Evolutionary conservation across 1,284 basidiomycete species (phyloP), one percentile per base, ranked within the genome.

Genomic region (Coniferiporia sulphurascens): DNA sequence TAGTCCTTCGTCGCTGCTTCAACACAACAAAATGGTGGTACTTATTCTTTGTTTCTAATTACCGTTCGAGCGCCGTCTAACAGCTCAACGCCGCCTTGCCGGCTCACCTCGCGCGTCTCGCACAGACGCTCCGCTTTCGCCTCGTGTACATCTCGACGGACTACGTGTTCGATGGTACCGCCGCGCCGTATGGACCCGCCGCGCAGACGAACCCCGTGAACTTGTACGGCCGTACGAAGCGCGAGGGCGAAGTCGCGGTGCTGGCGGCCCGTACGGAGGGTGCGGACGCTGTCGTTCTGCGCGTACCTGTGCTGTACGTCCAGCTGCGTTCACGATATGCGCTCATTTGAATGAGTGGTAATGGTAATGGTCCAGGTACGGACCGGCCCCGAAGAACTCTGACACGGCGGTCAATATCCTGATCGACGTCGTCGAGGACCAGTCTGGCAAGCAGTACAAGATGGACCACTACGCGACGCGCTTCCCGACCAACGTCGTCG

Each of bases 391-490:
- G 27, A 81, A 82, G 56, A 91, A 92, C 66, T 80, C 84, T 4
- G 91, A 94, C 65, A 84, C 83, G 6, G 90, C 91, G 0, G 78
- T 94, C 61, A 93, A 93, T 67, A 79, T 89, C 61, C 78, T 94
- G 10, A 69, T 93, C 22, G 90, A 93, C 68, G 75, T 91, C 48
- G 89, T 93, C 0, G 74, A 81, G 61, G 88, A 91, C 67, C 87
- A 86, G 66, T 87, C 86, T 7, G 87, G 86, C 4, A 90, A 90
- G 72, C 75, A 74, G 52, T 91, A 91, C 74, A 89, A 83, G 68
- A 93, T 93, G 91, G 91, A 94, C 68, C 88, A 93, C 71, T 93
- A 84, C 68, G 90, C 89, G 12, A 89, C 85, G 17, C 79, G 91
- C 19, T 91, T 86, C 72, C 91, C 91, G 1, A 93, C 91, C 32